These are phyloP conservation scores for Tuber borchii DNA, from an alignment of 495 filamentous ascomycete genomes.

Conservation along the genomic window DNA sequence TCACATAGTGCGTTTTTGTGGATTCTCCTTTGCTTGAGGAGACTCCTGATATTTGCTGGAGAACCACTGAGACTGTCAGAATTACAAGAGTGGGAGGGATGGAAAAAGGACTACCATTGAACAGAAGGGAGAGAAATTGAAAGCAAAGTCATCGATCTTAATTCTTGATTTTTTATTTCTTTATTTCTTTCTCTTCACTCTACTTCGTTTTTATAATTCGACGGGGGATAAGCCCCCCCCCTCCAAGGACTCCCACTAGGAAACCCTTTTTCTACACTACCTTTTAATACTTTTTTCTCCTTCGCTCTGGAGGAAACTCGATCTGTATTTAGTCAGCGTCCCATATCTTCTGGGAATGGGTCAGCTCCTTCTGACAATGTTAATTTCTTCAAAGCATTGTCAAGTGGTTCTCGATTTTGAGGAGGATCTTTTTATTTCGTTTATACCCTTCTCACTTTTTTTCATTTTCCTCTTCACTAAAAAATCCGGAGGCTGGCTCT, in stretches of 20 bases:
- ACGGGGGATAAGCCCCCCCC: constrained; percentile 7
- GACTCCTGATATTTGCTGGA: neutral
- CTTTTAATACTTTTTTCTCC: constrained; percentile 30
- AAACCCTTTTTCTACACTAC: constrained; percentile 15
- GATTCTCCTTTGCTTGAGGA: constrained; percentile 1
- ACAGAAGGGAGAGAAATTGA: constrained; percentile 32
- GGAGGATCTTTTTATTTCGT: neutral
- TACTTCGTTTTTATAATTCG: constrained; percentile 29
- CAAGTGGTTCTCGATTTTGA: constrained; percentile 16
- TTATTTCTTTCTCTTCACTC: constrained; percentile 23
- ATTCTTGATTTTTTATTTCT: constrained; percentile 18
- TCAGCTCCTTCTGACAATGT: constrained; percentile 11
- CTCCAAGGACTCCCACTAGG: neutral
- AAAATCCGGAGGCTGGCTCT: neutral
- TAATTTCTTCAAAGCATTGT: constrained; percentile 18
- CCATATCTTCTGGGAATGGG: constrained; percentile 10
- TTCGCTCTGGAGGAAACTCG: constrained; percentile 20
- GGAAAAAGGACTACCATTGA: constrained; percentile 22
- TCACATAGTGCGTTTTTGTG: constrained; percentile 34
- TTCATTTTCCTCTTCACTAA: neutral
- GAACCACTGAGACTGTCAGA: constrained; percentile 5
- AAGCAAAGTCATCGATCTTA: constrained; percentile 30
- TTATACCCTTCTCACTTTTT: neutral
- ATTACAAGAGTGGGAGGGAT: constrained; percentile 10
- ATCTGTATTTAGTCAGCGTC: constrained; percentile 23